phyloP scores from a whole-genome alignment of 2,329 filamentous ascomycete species.

The Coleophoma crateriformis region DNA sequence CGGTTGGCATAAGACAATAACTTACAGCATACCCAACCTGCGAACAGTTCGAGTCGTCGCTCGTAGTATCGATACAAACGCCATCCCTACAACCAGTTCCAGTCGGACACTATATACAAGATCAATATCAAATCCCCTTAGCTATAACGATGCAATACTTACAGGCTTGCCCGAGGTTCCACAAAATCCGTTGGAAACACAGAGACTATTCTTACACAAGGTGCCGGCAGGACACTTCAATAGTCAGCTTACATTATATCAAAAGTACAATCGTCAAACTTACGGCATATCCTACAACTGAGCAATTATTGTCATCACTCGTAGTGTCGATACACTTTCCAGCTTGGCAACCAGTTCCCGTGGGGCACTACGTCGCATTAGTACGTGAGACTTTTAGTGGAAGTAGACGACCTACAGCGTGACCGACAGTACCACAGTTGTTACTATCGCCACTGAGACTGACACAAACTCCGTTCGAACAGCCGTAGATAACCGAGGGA shows the following conservation, averaged over 20 bases:
- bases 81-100: not conserved
- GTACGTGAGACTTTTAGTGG: not conserved
- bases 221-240: no score
- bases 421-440: not conserved
- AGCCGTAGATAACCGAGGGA: not conserved
- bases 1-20: not conserved
- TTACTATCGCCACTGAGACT: not conserved
- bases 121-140: not conserved
- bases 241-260: no score
- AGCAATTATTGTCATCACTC: not conserved
- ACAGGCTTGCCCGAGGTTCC: not conserved
- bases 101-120: not conserved
- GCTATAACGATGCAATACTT: not conserved
- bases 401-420: not conserved
- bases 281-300: not conserved
- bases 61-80: no score
- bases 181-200: no score
- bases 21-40: not conserved
- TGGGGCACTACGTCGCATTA: not conserved
- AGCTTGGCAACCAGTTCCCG: not conserved
- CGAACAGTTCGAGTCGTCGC: no score
- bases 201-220: no score
- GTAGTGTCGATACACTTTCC: not conserved
- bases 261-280: not conserved
- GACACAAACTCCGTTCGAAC: not conserved